Percentiles rank a stretch among this genome's conserved stretches.
Conservation (phyloP, 2,329 filamentous ascomycete species). For the Fusarium transvaalense region DNA sequence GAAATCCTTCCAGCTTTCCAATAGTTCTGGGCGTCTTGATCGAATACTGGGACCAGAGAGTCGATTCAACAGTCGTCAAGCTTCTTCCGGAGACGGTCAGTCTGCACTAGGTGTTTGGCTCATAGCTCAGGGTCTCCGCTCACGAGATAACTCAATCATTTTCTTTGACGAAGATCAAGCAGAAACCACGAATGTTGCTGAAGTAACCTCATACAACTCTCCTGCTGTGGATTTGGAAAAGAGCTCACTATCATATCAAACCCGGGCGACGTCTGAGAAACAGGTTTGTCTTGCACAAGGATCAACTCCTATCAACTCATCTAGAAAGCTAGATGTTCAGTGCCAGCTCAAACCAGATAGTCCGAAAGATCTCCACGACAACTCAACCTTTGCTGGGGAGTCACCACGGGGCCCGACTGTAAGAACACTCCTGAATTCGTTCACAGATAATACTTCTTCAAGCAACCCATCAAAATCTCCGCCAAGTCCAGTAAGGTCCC, state of each 20-base stretch:
- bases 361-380: neutral
- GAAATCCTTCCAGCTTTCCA: slow-evolving; percentile 39
- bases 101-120: slow-evolving; percentile 56
- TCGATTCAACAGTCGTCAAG: slow-evolving; percentile 49
- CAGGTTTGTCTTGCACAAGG: neutral
- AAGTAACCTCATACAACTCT: neutral
- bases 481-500: slow-evolving; percentile 50
- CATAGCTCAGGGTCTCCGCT: slow-evolving; percentile 52
- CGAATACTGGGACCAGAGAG: slow-evolving; percentile 43
- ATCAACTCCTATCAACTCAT: neutral
- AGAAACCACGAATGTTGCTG: neutral
- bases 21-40: slow-evolving; percentile 33
- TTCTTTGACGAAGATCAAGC: slow-evolving; percentile 26
- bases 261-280: neutral
- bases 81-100: slow-evolving; percentile 52
- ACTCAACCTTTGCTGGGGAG: slow-evolving; percentile 10
- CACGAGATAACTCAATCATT: slow-evolving; percentile 45
- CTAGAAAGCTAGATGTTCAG: neutral
- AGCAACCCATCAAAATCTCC: slow-evolving; percentile 53
- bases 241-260: neutral
- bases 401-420: slow-evolving; percentile 25
- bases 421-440: slow-evolving; percentile 27
- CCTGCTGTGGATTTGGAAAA: neutral
- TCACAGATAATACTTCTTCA: slow-evolving; percentile 50
- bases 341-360: neutral